phyloP scores from a whole-genome alignment of 2,329 filamentous ascomycete species.

The Lachnellula subtilissima region DNA sequence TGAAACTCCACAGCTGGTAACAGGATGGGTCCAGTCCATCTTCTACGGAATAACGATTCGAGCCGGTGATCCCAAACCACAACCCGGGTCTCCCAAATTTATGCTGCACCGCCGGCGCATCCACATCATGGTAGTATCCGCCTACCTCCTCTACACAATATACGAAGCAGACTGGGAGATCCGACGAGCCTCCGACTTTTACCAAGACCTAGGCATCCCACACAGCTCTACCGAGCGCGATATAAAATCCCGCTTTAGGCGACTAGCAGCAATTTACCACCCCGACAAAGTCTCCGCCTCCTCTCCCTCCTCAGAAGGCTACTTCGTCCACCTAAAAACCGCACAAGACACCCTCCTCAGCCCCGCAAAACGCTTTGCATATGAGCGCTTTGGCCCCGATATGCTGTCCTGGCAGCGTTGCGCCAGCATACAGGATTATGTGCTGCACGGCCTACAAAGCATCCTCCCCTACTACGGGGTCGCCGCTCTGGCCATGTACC shows the following conservation, averaged over 20 bases:
- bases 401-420: conserved; percentile 62
- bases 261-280: conserved; percentile 66
- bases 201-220: conserved; percentile 68
- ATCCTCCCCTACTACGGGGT: conserved; percentile 57
- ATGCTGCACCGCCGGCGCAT: conserved; percentile 74
- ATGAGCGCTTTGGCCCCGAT: conserved; percentile 80
- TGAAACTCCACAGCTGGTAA: conserved; percentile 57
- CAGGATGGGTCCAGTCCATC: conserved; percentile 69
- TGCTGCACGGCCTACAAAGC: conserved; percentile 59
- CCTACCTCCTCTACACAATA: conserved; percentile 86
- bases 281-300: conserved; percentile 65
- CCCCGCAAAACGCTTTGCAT: conserved; percentile 73
- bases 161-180: conserved; percentile 87
- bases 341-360: conserved; percentile 80
- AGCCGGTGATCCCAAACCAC: conserved; percentile 77
- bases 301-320: conserved; percentile 35
- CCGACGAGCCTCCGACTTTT: conserved; percentile 68
- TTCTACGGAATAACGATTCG: conserved; percentile 88
- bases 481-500: conserved; percentile 54
- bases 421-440: conserved; percentile 66
- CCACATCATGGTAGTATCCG: conserved; percentile 73
- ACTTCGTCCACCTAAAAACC: conserved; percentile 79
- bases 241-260: conserved; percentile 80
- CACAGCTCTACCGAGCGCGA: conserved; percentile 65
- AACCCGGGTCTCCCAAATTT: conserved; percentile 63